Percentiles rank a stretch among this genome's conserved stretches.
Evolutionary conservation across 805 yeast genomes (phyloP).

Genomic region (Kuraishia cidri): DNA sequence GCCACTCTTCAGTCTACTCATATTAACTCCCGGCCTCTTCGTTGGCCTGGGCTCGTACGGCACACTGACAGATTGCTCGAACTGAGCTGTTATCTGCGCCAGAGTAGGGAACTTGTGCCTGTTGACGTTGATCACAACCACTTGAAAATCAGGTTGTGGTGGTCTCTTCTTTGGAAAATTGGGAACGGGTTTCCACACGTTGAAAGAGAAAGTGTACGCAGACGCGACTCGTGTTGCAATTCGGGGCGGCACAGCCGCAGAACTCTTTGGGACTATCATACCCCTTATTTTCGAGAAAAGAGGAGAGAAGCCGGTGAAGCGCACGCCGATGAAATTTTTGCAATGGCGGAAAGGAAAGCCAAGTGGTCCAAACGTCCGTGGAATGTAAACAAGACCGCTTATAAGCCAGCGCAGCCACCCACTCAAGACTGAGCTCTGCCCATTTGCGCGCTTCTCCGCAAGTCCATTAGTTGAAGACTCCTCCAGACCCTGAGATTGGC

Average conservation of each 20-base stretch:
- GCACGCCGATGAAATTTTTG: neutral
- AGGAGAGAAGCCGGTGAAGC: neutral
- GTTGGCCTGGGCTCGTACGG: neutral
- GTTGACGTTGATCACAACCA: conserved; percentile 46
- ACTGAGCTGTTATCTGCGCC: conserved; percentile 26
- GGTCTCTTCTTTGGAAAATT: conserved; percentile 64
- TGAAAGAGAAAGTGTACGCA: conserved; percentile 32
- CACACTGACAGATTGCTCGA: conserved; percentile 11
- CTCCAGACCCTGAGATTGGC: neutral
- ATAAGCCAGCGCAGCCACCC: neutral
- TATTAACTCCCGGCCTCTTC: neutral
- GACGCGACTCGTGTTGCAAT: neutral
- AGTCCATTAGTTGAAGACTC: neutral
- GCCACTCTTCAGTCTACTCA: conserved; percentile 3
- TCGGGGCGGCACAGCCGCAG: too few relatives aligned
- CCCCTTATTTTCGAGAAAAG: conserved; percentile 1
- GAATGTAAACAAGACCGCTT: neutral
- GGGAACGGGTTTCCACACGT: conserved; percentile 81
- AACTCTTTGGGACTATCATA: too few relatives aligned
- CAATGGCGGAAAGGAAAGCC: conserved; percentile 1
- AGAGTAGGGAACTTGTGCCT: conserved; percentile 35
- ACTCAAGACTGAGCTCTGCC: neutral
- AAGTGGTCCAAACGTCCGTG: neutral
- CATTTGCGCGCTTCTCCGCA: neutral
- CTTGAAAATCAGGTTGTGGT: conserved; percentile 65